Evolutionary conservation across 2,329 filamentous ascomycete genomes (phyloP), one percentile per base, ranked within the genome.

Genomic region (Annulohypoxylon truncatum): DNA sequence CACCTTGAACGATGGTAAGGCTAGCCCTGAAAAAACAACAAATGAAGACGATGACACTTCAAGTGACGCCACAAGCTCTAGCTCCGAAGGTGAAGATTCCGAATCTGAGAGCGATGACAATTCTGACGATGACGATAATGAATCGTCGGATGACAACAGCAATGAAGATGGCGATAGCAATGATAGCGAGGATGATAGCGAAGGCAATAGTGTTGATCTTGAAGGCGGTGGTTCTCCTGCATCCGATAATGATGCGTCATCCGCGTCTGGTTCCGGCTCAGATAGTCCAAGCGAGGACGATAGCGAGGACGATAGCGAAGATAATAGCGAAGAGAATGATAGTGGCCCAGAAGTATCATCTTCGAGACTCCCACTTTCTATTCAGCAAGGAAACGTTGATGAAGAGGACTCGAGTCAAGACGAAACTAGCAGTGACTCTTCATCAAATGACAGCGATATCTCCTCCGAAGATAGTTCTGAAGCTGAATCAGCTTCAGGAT

Each of bases 31-130:
- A 24, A 66, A 70, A 12, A 54, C 61, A 7, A 71, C 71, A 12
- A 71, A 72, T 6, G 66, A 64, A 2, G 66, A 69, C 1, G 65
- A 73, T 13, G 62, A 69, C 8, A 71, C 70, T 50, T 74, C 73
- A 6, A 75, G 71, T 20, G 73, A 69, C 52, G 70, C 67, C 22
- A 68, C 67, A 22, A 74, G 71, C 55, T 76, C 72, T 7, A 71
- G 67, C 47, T 75, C 73, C 20, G 72, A 72, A 15, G 60, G 53
- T 12, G 73, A 67, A 31, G 57, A 54, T 52, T 68, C 67, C 18
- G 69, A 69, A 40, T 10, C n/a, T 7, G 61, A 59, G 15, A 51
- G 47, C 12, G 58, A 61, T 20, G 56, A 50, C 12, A 59, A 68
- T 40, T 61, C 65, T 3, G 50, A 64, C 26, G 62, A 67, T 13